These are phyloP conservation scores for Fraxinus floribunda DNA, from an alignment of 305 asterid species.

Conservation along the genomic window DNA sequence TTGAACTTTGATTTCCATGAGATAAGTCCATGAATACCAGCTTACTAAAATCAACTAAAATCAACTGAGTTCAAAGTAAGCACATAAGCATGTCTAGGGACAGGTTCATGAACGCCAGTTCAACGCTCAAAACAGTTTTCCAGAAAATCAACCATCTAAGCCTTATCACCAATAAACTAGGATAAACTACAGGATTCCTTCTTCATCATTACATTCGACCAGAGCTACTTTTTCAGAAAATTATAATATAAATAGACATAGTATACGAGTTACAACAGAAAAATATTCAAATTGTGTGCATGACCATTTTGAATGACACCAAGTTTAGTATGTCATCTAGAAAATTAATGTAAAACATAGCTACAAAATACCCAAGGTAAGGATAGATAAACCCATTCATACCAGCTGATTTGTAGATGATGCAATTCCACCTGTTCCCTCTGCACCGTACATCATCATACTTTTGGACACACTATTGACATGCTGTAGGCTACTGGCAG, in stretches of 20 bases:
- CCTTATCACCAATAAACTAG: neutral
- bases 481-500: neutral
- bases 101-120: neutral
- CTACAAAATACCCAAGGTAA: neutral
- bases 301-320: neutral
- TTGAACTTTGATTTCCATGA: neutral
- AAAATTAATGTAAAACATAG: neutral
- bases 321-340: neutral
- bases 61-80: neutral
- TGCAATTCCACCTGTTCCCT: slow-evolving; percentile 89
- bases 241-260: neutral
- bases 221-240: neutral
- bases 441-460: slow-evolving; percentile 80
- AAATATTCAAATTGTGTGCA: neutral
- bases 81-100: neutral
- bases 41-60: neutral
- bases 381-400: slow-evolving; percentile 23
- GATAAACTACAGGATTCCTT: neutral
- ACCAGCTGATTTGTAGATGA: slow-evolving; percentile 95
- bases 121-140: slow-evolving; percentile 7
- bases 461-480: slow-evolving; percentile 50
- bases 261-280: neutral
- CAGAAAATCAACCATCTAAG: slow-evolving; percentile 1
- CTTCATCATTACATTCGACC: neutral
- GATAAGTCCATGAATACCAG: neutral